Evolutionary conservation across 148 eudicot genomes (phyloP).

Genomic region (Cornus suecica): DNA sequence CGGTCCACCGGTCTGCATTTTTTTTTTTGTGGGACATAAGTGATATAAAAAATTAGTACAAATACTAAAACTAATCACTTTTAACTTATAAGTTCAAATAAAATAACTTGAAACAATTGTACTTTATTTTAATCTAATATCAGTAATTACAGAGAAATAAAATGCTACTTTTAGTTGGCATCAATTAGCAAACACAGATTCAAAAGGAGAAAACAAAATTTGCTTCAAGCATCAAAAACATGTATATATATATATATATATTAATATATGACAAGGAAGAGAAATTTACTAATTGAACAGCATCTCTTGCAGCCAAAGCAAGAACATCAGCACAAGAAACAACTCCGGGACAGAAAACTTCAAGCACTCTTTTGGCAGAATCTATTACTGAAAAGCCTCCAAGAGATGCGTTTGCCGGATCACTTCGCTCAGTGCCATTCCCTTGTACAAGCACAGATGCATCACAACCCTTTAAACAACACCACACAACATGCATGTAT

Average conservation of each 20-base stretch:
- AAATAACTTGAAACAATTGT: too few species aligned
- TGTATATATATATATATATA: neutral
- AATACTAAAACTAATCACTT: too few species aligned
- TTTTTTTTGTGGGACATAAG: neutral
- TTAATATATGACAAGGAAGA: too few species aligned
- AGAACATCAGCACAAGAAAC: slow-evolving; percentile 82
- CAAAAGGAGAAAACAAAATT: too few species aligned
- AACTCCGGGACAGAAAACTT: slow-evolving; percentile 54
- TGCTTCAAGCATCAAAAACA: too few species aligned
- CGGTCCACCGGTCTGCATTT: slow-evolving; percentile 61
- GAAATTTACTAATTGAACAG: slow-evolving; percentile 51
- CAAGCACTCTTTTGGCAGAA: slow-evolving; percentile 50
- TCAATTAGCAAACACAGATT: too few species aligned
- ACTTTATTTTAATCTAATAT: too few species aligned
- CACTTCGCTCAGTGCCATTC: slow-evolving; percentile 51
- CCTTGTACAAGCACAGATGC: slow-evolving; percentile 68
- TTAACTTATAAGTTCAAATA: too few species aligned
- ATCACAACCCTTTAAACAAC: slow-evolving; percentile 56
- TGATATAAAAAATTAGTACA: too few species aligned
- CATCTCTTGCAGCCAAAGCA: slow-evolving; percentile 71
- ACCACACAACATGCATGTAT: slow-evolving; percentile 1
- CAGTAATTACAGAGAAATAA: too few species aligned
- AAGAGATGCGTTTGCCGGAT: slow-evolving; percentile 64
- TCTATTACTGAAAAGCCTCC: slow-evolving; percentile 72
- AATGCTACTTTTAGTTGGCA: too few species aligned